Base-by-base conservation (phyloP, 2,329 filamentous ascomycete genomes). In the Oidium heveae region DNA sequence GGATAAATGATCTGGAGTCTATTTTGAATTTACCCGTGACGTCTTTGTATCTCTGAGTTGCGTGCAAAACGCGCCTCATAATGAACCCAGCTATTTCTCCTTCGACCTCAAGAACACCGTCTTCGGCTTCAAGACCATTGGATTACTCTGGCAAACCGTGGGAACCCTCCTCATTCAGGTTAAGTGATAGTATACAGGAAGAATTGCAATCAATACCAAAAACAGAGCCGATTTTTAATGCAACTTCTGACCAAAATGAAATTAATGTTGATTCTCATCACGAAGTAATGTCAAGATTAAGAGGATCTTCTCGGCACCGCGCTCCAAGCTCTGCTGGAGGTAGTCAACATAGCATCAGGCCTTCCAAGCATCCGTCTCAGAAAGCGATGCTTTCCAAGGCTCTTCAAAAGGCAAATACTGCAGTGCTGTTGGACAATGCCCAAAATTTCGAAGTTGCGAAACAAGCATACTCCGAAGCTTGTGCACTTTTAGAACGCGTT, bases 311-410 rank as follows among this genome's bases (percentile, higher is more conserved):
- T 16, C 68, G 72, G 57, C 70, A 68, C 60, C 69, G 71, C 16
- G 72, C 72, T 13, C 64, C 67, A 4, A 63, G 66, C n/a, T 73
- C 71, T 57, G 67, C 68, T 37, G 72, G 71, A 60, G 62, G 64
- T 20, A 72, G 73, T 54, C 69, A 69, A 6, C 67, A 65, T 8
- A 66, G 66, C 36, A 60, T 56, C 37, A 61, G 61, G 50, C 60
- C 59, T 50, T 62, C 61, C 63, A 68, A 72, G 58, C 69, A 69
- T n/a, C 77, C 77, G 15, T 86, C 84, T 1, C 84, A 96, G 66
- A 96, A 95, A 71, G 84, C 82, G 12, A 96, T 96, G 88, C 74
- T 98, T 37, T 94, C 89, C n/a, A 85, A 84, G 61, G 91, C 91
- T 0, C 71, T 98, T 55, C 84, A 94, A 65, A 94, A 95, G 69